These are phyloP conservation scores for Aspergillus indologenus DNA, from an alignment of 495 filamentous ascomycete genomes.

Conservation along the genomic window DNA sequence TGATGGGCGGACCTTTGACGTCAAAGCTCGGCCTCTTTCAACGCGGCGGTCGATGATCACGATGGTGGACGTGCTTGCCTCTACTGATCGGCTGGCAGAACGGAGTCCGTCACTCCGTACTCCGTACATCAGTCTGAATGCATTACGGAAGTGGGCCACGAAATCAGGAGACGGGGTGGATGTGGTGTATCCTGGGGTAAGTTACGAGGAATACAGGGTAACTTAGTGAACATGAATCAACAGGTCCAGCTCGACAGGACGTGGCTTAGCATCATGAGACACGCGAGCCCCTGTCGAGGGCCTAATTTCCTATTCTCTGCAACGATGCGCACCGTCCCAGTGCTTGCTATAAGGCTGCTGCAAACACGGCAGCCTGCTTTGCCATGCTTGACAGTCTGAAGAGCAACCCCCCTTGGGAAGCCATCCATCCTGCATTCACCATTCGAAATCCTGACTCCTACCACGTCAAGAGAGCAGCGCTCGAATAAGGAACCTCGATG, in stretches of 20 bases:
- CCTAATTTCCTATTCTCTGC: not conserved
- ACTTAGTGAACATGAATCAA: too few species aligned
- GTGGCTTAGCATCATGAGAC: not conserved
- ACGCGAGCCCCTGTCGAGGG: not conserved
- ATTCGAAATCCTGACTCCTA: not conserved
- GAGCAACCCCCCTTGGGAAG: not conserved
- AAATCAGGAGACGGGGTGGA: not conserved
- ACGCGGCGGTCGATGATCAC: not conserved
- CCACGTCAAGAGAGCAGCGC: constrained; percentile 48
- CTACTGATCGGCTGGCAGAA: not conserved
- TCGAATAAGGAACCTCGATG: constrained; percentile 49
- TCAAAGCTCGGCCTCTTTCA: not conserved
- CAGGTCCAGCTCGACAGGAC: too few species aligned
- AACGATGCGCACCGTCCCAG: not conserved
- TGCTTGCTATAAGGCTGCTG: not conserved
- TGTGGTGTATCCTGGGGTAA: not conserved
- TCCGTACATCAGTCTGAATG: too few species aligned
- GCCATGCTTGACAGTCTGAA: not conserved
- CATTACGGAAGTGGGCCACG: not conserved
- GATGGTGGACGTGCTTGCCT: not conserved
- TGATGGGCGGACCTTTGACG: not conserved
- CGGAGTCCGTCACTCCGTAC: not conserved
- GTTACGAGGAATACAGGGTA: too few species aligned
- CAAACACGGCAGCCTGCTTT: not conserved
- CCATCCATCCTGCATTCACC: not conserved